Conservation (phyloP, 345 rosid genomes). For the Odontarrhena argentea region DNA sequence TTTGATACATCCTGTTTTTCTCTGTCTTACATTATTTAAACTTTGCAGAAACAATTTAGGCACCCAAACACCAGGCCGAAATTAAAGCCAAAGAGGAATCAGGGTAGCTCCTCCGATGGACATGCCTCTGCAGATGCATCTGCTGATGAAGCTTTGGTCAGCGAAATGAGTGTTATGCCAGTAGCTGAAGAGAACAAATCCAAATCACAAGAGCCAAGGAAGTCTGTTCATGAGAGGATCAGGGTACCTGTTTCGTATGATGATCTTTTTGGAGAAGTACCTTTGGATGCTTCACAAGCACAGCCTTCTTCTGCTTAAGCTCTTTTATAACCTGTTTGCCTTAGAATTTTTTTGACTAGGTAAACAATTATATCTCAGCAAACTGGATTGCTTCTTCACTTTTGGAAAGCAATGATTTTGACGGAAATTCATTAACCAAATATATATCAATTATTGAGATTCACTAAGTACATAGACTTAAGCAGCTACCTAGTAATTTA, state of each 20-base stretch:
- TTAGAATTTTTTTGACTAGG: conserved; percentile 13
- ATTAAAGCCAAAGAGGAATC: conserved; percentile 38
- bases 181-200: conserved; percentile 40
- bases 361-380: conserved; percentile 31
- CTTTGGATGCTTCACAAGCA: conserved; percentile 38
- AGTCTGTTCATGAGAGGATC: conserved; percentile 71
- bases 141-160: conserved; percentile 38
- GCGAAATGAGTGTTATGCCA: conserved; percentile 30
- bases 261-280: conserved; percentile 53
- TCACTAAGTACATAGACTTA: neutral
- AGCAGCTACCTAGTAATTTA: neutral
- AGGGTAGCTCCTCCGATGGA: conserved; percentile 41
- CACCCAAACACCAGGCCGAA: conserved; percentile 46
- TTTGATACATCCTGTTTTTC: conserved; percentile 11
- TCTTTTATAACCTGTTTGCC: conserved; percentile 31
- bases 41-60: conserved; percentile 84
- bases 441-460: conserved; percentile 19
- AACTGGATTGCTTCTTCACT: conserved; percentile 27
- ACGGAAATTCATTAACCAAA: conserved; percentile 13
- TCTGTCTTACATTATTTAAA: conserved; percentile 4
- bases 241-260: conserved; percentile 87
- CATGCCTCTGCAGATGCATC: conserved; percentile 29
- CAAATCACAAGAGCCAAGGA: conserved; percentile 45
- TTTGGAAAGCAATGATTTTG: conserved; percentile 33
- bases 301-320: conserved; percentile 34